These are phyloP conservation scores for Phytophthora multivora DNA, from an alignment of 352 stramenopile species.

Conservation along the genomic window DNA sequence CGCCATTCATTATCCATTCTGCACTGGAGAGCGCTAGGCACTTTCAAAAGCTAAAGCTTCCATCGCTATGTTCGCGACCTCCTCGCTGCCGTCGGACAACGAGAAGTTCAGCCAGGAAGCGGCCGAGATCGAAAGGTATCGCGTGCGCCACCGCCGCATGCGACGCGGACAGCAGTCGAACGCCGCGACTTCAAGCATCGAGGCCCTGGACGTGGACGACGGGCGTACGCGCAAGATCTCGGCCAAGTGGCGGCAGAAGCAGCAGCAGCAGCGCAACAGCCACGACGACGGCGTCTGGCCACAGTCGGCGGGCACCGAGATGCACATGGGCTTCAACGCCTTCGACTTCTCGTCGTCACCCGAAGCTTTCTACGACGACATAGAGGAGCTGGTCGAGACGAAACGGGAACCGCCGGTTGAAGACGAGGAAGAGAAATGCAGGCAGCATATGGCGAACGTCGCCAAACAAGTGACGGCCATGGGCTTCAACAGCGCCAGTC, in stretches of 20 bases:
- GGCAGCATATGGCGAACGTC: constrained; percentile 14
- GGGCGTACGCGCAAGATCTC: constrained; percentile 45
- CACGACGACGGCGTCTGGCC: constrained; percentile 20
- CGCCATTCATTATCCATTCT: constrained; percentile 4
- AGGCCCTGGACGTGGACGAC: constrained; percentile 23
- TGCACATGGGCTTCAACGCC: constrained; percentile 44
- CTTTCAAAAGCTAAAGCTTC: neutral
- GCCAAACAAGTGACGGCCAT: constrained; percentile 21
- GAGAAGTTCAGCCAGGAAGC: constrained; percentile 1
- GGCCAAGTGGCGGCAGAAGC: constrained; percentile 28
- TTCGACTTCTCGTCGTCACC: constrained; percentile 49
- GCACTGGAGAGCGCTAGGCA: neutral
- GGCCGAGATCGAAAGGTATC: constrained; percentile 45
- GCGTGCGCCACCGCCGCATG: constrained; percentile 37
- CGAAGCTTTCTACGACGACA: constrained; percentile 36
- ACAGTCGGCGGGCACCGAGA: constrained; percentile 19
- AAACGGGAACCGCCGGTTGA: neutral
- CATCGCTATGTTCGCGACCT: constrained; percentile 1
- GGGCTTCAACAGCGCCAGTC: constrained; percentile 26
- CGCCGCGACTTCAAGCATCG: neutral
- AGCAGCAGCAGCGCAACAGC: constrained; percentile 15
- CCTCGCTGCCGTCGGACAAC: neutral
- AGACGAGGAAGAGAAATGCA: constrained; percentile 10
- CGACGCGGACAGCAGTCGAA: constrained; percentile 18
- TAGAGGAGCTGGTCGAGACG: neutral